These are phyloP conservation scores for Populus tremula DNA, from an alignment of 345 rosid genomes.

Conservation along the genomic window DNA sequence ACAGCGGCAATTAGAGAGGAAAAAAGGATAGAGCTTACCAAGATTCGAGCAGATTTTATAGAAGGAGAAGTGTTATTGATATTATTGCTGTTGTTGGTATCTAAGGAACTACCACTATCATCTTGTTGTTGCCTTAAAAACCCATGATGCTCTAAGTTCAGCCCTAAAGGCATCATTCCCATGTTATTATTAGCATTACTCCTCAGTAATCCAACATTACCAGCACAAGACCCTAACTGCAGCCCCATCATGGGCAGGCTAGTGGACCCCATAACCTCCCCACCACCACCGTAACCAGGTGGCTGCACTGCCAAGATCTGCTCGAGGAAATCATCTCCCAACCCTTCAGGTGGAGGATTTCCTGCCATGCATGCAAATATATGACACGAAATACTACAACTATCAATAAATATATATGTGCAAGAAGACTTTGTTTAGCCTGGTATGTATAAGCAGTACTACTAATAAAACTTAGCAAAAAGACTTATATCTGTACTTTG, in stretches of 20 bases:
- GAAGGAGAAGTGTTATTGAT: slow-evolving; percentile 30
- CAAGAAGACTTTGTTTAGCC: not conserved
- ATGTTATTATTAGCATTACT: slow-evolving; percentile 4
- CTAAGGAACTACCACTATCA: slow-evolving; percentile 22
- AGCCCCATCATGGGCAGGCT: slow-evolving; percentile 50
- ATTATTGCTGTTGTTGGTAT: slow-evolving; percentile 15
- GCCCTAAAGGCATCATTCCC: slow-evolving; percentile 41
- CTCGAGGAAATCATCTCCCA: slow-evolving; percentile 72
- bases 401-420: not conserved
- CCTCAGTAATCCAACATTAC: slow-evolving; percentile 14
- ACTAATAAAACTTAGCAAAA: not conserved
- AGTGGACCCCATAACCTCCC: slow-evolving; percentile 26
- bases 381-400: not conserved
- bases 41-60: slow-evolving; percentile 41
- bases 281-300: slow-evolving; percentile 38
- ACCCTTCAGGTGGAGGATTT: slow-evolving; percentile 41
- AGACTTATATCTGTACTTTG: not conserved
- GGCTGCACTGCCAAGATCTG: slow-evolving; percentile 59
- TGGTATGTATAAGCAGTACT: not conserved
- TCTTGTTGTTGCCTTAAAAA: slow-evolving; percentile 40
- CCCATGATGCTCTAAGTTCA: slow-evolving; percentile 43
- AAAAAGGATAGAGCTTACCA: slow-evolving; percentile 28
- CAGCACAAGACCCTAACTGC: slow-evolving; percentile 44
- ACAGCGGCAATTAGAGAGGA: too few relatives aligned
- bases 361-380: slow-evolving; percentile 50